These are phyloP conservation scores for Thymus mandschuricus DNA, from an alignment of 257 asterid species.

Conservation along the genomic window DNA sequence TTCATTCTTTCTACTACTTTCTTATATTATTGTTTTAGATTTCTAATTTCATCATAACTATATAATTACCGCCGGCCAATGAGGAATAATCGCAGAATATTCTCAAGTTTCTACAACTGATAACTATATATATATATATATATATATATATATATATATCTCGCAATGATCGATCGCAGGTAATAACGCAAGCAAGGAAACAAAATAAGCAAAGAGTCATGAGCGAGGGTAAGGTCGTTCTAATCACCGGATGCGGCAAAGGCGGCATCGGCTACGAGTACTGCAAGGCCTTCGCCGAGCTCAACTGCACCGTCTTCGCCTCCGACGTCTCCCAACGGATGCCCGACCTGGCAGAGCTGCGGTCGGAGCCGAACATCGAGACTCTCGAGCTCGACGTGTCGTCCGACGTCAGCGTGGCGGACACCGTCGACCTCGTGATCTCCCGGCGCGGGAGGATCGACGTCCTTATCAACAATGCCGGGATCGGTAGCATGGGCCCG, in stretches of 20 bases:
- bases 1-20: not conserved
- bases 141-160: too few species aligned
- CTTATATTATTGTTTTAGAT: not conserved
- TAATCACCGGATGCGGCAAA: constrained; percentile 77
- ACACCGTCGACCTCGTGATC: constrained; percentile 45
- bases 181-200: not conserved
- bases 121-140: not conserved
- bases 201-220: not conserved
- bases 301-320: constrained; percentile 62
- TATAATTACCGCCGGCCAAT: constrained; percentile 4
- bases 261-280: constrained; percentile 88
- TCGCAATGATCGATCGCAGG: not conserved
- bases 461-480: constrained; percentile 74
- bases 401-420: constrained; percentile 55
- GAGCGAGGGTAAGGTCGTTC: constrained; percentile 54
- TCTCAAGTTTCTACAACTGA: not conserved
- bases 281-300: constrained; percentile 74
- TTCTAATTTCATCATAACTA: not conserved
- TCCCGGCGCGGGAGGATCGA: constrained; percentile 56
- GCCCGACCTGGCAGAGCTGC: constrained; percentile 51
- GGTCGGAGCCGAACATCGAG: constrained; percentile 43
- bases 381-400: constrained; percentile 66
- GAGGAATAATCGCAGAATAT: constrained; percentile 16
- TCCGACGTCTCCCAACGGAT: constrained; percentile 48
- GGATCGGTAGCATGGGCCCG: constrained; percentile 70